These are phyloP conservation scores for Suillus hirtellus DNA, from an alignment of 768 basidiomycete genomes.

Conservation along the genomic window DNA sequence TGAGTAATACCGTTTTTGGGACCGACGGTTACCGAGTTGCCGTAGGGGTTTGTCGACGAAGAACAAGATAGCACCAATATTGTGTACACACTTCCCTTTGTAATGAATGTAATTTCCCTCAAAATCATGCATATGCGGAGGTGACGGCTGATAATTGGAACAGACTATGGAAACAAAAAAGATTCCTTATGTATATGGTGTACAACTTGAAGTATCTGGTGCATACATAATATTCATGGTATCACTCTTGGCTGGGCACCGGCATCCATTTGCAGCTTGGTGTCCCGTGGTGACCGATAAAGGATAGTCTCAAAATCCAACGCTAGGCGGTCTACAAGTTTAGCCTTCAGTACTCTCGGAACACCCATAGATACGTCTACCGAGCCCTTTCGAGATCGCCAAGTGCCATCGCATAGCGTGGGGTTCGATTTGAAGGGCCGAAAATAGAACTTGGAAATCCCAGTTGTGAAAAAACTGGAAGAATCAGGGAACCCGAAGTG, in stretches of 20 bases:
- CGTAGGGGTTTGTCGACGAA: too few relatives aligned
- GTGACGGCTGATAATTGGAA: neutral
- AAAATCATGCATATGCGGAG: too few relatives aligned
- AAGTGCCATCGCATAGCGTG: slow-evolving; percentile 18
- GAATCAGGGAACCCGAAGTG: slow-evolving; percentile 24
- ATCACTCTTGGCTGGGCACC: neutral
- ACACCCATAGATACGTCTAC: slow-evolving; percentile 28
- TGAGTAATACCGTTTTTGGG: too few relatives aligned
- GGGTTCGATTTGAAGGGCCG: slow-evolving; percentile 29
- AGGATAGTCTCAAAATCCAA: slow-evolving; percentile 13
- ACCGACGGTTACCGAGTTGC: too few relatives aligned
- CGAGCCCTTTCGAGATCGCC: slow-evolving; percentile 17
- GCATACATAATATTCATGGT: neutral
- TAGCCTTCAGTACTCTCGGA: slow-evolving; percentile 21
- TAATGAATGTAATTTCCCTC: too few relatives aligned
- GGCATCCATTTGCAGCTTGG: neutral
- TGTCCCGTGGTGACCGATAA: neutral
- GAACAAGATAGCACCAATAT: too few relatives aligned
- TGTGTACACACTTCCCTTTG: too few relatives aligned
- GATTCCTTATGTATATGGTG: neutral
- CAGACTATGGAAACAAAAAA: neutral
- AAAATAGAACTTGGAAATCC: slow-evolving; percentile 21
- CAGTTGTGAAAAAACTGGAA: slow-evolving; percentile 20
- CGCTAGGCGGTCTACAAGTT: slow-evolving; percentile 19
- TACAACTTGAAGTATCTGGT: neutral